phyloP scores from a whole-genome alignment of 106 monocot species.

The Acorus calamus region DNA sequence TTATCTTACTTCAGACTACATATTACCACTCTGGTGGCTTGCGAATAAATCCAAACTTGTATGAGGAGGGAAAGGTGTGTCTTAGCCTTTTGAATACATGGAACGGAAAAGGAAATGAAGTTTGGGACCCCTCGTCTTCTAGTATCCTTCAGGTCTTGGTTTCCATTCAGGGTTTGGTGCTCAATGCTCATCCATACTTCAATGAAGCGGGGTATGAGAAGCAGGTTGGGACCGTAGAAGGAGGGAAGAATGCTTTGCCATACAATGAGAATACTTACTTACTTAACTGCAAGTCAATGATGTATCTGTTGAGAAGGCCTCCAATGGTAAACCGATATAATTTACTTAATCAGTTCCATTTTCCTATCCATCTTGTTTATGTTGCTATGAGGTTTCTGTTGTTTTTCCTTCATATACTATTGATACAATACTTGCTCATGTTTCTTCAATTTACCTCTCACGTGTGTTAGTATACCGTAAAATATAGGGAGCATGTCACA shows the following conservation, averaged over 20 bases:
- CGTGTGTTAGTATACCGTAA: too few relatives aligned
- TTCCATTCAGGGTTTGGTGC: slow-evolving; percentile 90
- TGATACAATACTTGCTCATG: too few relatives aligned
- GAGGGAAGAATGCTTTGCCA: slow-evolving; percentile 85
- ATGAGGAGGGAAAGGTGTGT: slow-evolving; percentile 93
- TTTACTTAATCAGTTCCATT: background rate
- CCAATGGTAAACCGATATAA: slow-evolving; percentile 51
- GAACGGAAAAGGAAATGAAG: slow-evolving; percentile 93
- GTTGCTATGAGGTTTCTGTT: too few relatives aligned
- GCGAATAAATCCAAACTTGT: slow-evolving; percentile 89
- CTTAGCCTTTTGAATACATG: slow-evolving; percentile 94
- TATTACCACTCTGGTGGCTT: slow-evolving; percentile 96
- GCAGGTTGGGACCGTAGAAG: slow-evolving; percentile 88
- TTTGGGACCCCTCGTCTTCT: slow-evolving; percentile 88
- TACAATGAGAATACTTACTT: slow-evolving; percentile 97
- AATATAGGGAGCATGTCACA: too few relatives aligned
- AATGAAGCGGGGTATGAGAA: slow-evolving; percentile 99
- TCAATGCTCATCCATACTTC: slow-evolving; percentile 92
- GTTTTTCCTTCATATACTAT: too few relatives aligned
- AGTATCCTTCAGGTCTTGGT: slow-evolving; percentile 95
- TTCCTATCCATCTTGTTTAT: background rate
- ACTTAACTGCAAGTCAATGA: slow-evolving; percentile 79
- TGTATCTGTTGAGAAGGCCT: slow-evolving; percentile 71
- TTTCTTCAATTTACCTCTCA: too few relatives aligned
- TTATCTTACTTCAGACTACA: slow-evolving; percentile 28